Conservation (phyloP, 2,329 filamentous ascomycete genomes). For the Colletotrichum siamense region DNA sequence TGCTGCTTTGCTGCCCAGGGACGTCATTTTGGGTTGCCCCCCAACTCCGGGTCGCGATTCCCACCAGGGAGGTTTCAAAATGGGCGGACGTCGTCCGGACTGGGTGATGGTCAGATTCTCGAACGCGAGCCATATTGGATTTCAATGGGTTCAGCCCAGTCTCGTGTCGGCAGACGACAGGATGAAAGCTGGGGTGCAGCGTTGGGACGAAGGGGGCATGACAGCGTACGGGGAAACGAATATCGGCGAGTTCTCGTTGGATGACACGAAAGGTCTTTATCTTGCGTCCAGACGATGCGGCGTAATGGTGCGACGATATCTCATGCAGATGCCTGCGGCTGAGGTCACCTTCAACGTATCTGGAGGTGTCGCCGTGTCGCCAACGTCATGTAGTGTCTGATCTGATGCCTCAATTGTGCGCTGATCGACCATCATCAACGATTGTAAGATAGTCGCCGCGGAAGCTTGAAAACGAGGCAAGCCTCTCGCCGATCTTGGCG, state of each 20-base stretch:
- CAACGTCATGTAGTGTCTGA: background rate
- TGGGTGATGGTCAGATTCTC: background rate
- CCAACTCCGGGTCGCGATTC: slow-evolving; percentile 5
- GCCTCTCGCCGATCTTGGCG: slow-evolving; percentile 1
- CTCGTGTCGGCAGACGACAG: background rate
- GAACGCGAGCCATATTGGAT: background rate
- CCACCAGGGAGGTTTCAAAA: slow-evolving; percentile 3
- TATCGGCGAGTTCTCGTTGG: background rate
- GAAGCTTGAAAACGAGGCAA: background rate
- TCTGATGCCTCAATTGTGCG: background rate
- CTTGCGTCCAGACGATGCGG: background rate
- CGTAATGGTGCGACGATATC: background rate
- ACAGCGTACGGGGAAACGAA: background rate
- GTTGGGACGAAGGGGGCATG: background rate
- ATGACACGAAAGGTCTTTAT: background rate
- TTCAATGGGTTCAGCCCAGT: background rate
- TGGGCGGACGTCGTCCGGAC: slow-evolving; percentile 5
- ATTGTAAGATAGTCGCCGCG: background rate
- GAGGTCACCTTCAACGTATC: background rate
- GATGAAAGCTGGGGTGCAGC: slow-evolving; percentile 1
- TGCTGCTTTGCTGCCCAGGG: background rate
- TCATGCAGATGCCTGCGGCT: background rate
- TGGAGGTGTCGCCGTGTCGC: background rate
- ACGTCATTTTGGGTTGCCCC: slow-evolving; percentile 7
- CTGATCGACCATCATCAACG: background rate